phyloP scores from a whole-genome alignment of 768 basidiomycete species.

The Tulasnella sp. region DNA sequence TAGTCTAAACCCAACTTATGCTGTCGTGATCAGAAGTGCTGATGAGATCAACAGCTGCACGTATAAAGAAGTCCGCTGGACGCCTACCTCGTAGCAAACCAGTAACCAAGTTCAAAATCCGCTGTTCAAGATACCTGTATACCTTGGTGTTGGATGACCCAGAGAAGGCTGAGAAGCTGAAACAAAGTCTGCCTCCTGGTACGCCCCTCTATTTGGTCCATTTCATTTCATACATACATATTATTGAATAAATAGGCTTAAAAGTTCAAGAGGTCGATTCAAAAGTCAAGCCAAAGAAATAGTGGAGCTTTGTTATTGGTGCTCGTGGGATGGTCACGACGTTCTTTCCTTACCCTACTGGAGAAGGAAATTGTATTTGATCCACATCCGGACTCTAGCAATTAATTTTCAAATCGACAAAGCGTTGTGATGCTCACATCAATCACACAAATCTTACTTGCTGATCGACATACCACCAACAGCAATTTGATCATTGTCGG shows the following conservation, averaged over 20 bases:
- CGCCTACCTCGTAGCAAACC: conserved; percentile 47
- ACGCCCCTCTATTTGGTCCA: conserved; percentile 24
- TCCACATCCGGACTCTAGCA: too few species aligned
- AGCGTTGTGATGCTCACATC: too few species aligned
- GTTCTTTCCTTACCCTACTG: too few species aligned
- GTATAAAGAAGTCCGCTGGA: conserved; percentile 88
- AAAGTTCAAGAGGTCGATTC: conserved; percentile 58
- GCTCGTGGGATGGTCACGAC: too few species aligned
- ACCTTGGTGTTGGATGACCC: conserved; percentile 92
- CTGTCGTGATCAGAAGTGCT: background rate
- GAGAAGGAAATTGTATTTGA: too few species aligned
- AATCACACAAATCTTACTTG: too few species aligned
- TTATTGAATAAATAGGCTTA: conserved; percentile 41
- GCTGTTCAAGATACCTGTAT: conserved; percentile 94
- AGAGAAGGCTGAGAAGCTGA: conserved; percentile 97
- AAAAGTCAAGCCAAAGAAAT: conserved; percentile 55
- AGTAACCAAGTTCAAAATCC: conserved; percentile 95
- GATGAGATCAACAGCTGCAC: conserved; percentile 52
- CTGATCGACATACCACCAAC: too few species aligned
- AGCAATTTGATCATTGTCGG: too few species aligned
- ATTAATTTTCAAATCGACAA: too few species aligned
- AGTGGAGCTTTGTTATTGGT: too few species aligned
- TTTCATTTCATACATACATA: background rate
- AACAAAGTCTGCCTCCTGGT: conserved; percentile 92
- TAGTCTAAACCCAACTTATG: conserved; percentile 29